Evolutionary conservation across 495 filamentous ascomycete genomes (phyloP), one percentile per base, ranked within the genome.

Genomic region (Penicillium herquei): DNA sequence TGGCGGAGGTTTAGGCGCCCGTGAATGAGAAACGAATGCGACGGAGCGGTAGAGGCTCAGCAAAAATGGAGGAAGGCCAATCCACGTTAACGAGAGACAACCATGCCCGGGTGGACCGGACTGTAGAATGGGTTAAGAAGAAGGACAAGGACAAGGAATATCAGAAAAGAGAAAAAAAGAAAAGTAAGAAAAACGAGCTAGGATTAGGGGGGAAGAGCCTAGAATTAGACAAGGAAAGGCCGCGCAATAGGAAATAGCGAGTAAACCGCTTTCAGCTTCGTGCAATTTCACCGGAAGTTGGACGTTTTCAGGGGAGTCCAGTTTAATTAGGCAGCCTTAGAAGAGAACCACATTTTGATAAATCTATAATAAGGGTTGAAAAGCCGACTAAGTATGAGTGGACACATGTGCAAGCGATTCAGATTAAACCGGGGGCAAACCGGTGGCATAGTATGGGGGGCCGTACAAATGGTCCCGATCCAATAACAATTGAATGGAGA

Each of bases 201-300:
- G 48, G 42, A 45, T 37, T 40, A 57, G 18, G 35, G 45, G 32
- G 30, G 50, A 39, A 44, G 26, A 47, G 31, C 11, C 34, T 49
- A 21, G 44, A 48, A 32, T 32, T 31, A 41, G 18, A 42, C 32
- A 14, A 35, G 43, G 7, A 32, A 21, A 56, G 52, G 65, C 59
- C 62, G 56, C 62, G 65, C 65, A 65, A 68, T 49, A 54, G 58
- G 59, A 61, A 52, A 46, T 42, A 46, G 60, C 59, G 21, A 26
- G 21, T 26, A 26, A 56, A 62, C 62, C 65, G 63, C 63, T 59
- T 59, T 61, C 57, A 66, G 60, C 63, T 63, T 52, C 46, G 40
- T 50, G 11, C 17, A 45, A 57, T 65, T 62, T 61, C 55, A 68
- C 63, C 46, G 45, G 12, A 37, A 37, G 9, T 7, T 31, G 9